Conservation (phyloP, 2,329 filamentous ascomycete species). For the Cladobotryum mycophilum region DNA sequence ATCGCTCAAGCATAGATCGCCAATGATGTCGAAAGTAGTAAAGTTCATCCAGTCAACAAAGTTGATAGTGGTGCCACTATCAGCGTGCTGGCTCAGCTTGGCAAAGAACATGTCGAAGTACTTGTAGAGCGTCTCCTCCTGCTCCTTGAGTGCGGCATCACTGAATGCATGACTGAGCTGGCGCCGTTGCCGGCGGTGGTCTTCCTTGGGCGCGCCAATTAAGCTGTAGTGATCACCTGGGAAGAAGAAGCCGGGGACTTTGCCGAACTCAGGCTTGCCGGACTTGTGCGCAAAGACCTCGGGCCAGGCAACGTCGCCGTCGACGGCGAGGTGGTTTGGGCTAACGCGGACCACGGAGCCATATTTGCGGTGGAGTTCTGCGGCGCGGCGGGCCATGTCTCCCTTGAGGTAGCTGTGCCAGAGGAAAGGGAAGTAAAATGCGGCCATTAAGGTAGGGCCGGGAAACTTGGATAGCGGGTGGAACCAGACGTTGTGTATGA, state of each 20-base stretch:
- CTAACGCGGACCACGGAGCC: constrained; percentile 34
- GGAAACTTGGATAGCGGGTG: constrained; percentile 5
- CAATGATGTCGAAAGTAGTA: constrained; percentile 30
- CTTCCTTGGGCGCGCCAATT: constrained; percentile 11
- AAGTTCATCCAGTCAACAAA: constrained; percentile 24
- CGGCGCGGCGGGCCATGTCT: too few species aligned
- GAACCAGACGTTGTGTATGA: constrained; percentile 3
- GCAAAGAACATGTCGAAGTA: constrained; percentile 22
- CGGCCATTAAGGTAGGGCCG: neutral
- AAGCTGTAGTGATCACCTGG: constrained; percentile 12
- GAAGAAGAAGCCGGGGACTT: constrained; percentile 1
- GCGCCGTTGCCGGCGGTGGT: constrained; percentile 17
- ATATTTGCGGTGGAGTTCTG: constrained; percentile 18
- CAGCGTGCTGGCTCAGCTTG: constrained; percentile 6
- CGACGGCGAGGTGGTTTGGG: constrained; percentile 34
- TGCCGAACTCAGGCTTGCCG: constrained; percentile 14
- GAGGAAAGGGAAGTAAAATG: neutral
- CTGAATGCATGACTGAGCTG: constrained; percentile 26
- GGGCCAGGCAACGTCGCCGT: constrained; percentile 26
- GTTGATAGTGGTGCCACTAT: constrained; percentile 25
- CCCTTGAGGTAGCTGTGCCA: neutral
- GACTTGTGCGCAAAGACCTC: constrained; percentile 23
- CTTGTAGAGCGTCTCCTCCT: constrained; percentile 21
- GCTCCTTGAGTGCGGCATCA: constrained; percentile 23
- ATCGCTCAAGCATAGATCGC: constrained; percentile 33